A percentile compares a stretch with the other conserved stretches of the same genome.
Evolutionary conservation across 176 grass and related monocot genomes (phyloP).

Genomic region (Otatea glauca): DNA sequence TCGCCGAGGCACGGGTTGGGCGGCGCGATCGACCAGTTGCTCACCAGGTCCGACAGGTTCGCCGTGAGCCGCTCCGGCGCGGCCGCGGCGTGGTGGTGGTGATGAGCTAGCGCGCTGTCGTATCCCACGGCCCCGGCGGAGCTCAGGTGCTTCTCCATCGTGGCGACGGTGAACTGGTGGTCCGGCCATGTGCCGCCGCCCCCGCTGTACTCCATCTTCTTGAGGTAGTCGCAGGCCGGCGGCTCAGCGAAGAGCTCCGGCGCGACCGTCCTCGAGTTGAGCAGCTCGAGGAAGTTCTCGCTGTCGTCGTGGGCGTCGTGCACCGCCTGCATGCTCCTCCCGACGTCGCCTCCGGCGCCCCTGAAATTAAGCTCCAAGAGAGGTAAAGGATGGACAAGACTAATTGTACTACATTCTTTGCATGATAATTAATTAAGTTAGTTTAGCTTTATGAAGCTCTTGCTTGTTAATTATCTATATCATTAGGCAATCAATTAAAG

Average conservation of each 20-base stretch:
- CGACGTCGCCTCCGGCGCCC: slow-evolving; percentile 53
- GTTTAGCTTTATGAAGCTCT: not conserved
- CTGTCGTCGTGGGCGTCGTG: slow-evolving; percentile 57
- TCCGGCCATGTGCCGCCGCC: slow-evolving; percentile 40
- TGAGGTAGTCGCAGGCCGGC: slow-evolving; percentile 85
- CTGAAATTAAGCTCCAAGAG: slow-evolving; percentile 35
- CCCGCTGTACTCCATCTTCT: slow-evolving; percentile 67
- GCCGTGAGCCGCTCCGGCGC: slow-evolving; percentile 53
- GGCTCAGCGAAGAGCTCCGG: slow-evolving; percentile 69
- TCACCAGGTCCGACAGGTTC: slow-evolving; percentile 73
- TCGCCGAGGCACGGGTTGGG: slow-evolving; percentile 52
- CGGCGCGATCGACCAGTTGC: slow-evolving; percentile 90
- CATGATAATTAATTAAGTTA: not conserved
- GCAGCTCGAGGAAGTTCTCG: slow-evolving; percentile 74
- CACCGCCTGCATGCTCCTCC: slow-evolving; percentile 51
- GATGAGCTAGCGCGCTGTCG: slow-evolving; percentile 31
- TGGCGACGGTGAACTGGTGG: slow-evolving; percentile 47
- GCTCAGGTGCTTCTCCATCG: slow-evolving; percentile 53
- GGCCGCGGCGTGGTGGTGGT: not conserved
- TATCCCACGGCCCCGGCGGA: not conserved
- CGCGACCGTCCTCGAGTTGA: slow-evolving; percentile 67
- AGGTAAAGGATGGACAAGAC: not conserved
- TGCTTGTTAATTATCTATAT: slow-evolving; percentile 20
- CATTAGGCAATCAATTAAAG: slow-evolving; percentile 48
- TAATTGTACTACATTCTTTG: not conserved